Percentiles rank a stretch among this genome's conserved stretches.
Conservation (phyloP, 768 basidiomycete species). For the Hysterangium stoloniferum region DNA sequence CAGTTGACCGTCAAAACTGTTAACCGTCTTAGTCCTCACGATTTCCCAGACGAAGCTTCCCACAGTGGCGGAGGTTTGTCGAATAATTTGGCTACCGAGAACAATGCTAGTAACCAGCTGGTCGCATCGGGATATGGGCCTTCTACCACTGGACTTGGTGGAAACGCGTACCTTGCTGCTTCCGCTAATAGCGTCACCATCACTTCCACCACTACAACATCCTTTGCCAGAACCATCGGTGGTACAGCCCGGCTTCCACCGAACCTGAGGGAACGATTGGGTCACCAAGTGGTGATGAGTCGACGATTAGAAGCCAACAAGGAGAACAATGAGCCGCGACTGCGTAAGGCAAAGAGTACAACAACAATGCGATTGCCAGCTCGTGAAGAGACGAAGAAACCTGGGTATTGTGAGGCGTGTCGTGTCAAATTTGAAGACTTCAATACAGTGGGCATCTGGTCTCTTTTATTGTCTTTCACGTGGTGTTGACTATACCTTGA, state of each 20-base stretch:
- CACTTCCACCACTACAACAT: slow-evolving; percentile 85
- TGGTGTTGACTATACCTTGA: neutral
- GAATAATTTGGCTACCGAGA: slow-evolving; percentile 58
- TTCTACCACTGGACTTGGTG: slow-evolving; percentile 12
- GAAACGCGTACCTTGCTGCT: slow-evolving; percentile 70
- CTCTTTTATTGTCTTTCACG: neutral
- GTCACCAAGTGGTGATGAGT: slow-evolving; percentile 62
- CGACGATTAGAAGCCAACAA: slow-evolving; percentile 37
- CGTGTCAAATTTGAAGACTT: slow-evolving; percentile 87
- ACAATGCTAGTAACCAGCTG: slow-evolving; percentile 39
- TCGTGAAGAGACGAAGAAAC: slow-evolving; percentile 81
- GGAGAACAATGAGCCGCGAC: slow-evolving; percentile 37
- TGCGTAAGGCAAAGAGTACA: slow-evolving; percentile 76
- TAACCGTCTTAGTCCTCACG: slow-evolving; percentile 42
- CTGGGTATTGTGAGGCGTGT: slow-evolving; percentile 98
- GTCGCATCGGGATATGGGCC: slow-evolving; percentile 34
- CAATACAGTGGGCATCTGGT: slow-evolving; percentile 46
- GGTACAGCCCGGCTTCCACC: slow-evolving; percentile 43
- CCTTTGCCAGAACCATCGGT: slow-evolving; percentile 40
- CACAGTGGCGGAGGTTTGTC: slow-evolving; percentile 25
- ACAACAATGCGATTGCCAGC: slow-evolving; percentile 68
- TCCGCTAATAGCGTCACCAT: slow-evolving; percentile 93
- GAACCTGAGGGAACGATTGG: slow-evolving; percentile 45
- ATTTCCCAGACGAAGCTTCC: slow-evolving; percentile 29
- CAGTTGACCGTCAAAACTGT: slow-evolving; percentile 41